phyloP scores from a whole-genome alignment of 352 stramenopile species.

The Phytophthora fragariae region DNA sequence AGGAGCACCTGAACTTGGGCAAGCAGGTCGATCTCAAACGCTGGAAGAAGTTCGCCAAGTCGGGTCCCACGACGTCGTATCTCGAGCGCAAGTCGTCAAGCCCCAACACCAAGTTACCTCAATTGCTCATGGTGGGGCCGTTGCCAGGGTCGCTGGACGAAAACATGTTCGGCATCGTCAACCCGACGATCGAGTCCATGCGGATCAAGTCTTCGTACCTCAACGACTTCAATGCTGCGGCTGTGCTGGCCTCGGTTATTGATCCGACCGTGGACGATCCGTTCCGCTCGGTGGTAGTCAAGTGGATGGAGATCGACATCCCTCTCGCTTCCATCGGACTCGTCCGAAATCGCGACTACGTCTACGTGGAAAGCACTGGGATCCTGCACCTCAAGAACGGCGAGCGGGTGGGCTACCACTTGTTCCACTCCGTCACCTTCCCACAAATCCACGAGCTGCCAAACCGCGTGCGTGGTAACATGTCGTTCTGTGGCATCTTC shows the following conservation, averaged over 20 bases:
- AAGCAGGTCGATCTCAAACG: constrained; percentile 16
- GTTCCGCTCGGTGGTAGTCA: constrained; percentile 43
- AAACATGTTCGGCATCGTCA: constrained; percentile 48
- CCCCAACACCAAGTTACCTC: constrained; percentile 18
- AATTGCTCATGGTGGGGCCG: constrained; percentile 36
- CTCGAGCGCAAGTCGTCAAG: constrained; percentile 21
- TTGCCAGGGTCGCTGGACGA: constrained; percentile 41
- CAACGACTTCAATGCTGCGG: constrained; percentile 36
- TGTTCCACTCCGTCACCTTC: constrained; percentile 34
- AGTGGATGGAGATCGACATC: constrained; percentile 45
- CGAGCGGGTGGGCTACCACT: constrained; percentile 32
- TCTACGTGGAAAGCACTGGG: constrained; percentile 31
- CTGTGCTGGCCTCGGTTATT: constrained; percentile 47
- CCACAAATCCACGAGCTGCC: constrained; percentile 28
- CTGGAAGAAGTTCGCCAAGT: constrained; percentile 28
- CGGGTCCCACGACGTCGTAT: constrained; percentile 11
- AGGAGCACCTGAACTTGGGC: constrained; percentile 15
- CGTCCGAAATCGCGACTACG: constrained; percentile 31
- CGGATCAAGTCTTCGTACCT: constrained; percentile 33
- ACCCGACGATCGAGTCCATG: constrained; percentile 34
- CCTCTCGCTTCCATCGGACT: constrained; percentile 16
- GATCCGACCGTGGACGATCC: constrained; percentile 50
- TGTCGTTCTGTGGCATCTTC: constrained; percentile 50
- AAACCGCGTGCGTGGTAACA: constrained; percentile 41
- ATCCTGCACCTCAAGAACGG: constrained; percentile 18